These are phyloP conservation scores for Lentithecium fluviatile DNA, from an alignment of 495 filamentous ascomycete genomes.

Conservation along the genomic window DNA sequence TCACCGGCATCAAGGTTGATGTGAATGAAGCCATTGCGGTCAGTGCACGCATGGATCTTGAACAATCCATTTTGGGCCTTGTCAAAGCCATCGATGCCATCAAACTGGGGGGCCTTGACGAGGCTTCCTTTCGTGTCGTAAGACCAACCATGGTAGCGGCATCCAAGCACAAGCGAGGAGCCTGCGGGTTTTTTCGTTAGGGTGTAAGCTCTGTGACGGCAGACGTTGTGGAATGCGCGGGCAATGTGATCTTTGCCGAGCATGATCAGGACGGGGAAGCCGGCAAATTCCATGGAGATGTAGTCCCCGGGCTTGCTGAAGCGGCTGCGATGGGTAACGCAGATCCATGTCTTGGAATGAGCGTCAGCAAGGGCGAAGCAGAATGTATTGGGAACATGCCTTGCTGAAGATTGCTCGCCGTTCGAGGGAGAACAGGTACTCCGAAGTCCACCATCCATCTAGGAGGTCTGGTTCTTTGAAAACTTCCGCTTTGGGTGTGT, in stretches of 20 bases:
- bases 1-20: slow-evolving; percentile 32
- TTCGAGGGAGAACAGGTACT: slow-evolving; percentile 29
- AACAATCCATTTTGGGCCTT: slow-evolving; percentile 32
- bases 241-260: slow-evolving; percentile 29
- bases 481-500: slow-evolving; percentile 15
- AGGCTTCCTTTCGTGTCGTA: slow-evolving; percentile 32
- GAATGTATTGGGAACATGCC: slow-evolving; percentile 1
- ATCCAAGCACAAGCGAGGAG: slow-evolving; percentile 30
- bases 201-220: slow-evolving; percentile 35
- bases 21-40: slow-evolving; percentile 31
- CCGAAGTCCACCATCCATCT: slow-evolving; percentile 35
- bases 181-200: slow-evolving; percentile 31
- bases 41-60: slow-evolving; percentile 27
- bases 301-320: slow-evolving; percentile 35
- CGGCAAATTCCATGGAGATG: slow-evolving; percentile 26
- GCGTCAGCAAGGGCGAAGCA: slow-evolving; percentile 2
- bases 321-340: slow-evolving; percentile 25
- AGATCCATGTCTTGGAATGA: slow-evolving; percentile 29
- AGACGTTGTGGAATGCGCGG: slow-evolving; percentile 38
- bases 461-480: slow-evolving; percentile 33
- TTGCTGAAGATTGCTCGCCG: slow-evolving; percentile 36
- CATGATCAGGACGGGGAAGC: slow-evolving; percentile 33
- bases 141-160: slow-evolving; percentile 38
- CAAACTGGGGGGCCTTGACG: slow-evolving; percentile 36
- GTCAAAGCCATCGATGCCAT: slow-evolving; percentile 32